Percentiles rank a stretch among this genome's conserved stretches.
These are phyloP conservation scores for Leavenworthia alabamica DNA, from an alignment of 345 rosid genomes.

Conservation along the genomic window DNA sequence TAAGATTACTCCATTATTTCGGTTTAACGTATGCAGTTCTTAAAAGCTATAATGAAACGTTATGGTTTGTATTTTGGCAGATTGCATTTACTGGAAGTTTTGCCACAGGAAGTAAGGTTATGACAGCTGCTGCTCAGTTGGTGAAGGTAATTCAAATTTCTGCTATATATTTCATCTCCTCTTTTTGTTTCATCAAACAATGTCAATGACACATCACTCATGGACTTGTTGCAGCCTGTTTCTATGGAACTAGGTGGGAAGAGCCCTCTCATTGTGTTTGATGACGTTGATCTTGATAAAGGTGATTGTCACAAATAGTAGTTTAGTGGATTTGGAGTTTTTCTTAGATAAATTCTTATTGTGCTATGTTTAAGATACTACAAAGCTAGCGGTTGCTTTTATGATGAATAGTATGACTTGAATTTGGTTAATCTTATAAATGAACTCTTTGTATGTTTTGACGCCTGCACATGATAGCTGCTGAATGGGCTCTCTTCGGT, in stretches of 20 bases:
- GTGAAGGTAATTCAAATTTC: conserved; percentile 53
- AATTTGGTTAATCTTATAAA: background rate
- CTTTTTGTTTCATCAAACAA: background rate
- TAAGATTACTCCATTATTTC: background rate
- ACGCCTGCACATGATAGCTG: conserved; percentile 44
- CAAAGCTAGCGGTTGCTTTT: background rate
- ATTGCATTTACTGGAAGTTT: conserved; percentile 93
- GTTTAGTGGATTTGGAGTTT: background rate
- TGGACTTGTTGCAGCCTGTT: conserved; percentile 56
- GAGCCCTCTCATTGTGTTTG: conserved; percentile 87
- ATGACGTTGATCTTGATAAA: conserved; percentile 84
- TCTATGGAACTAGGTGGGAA: conserved; percentile 93
- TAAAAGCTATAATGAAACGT: conserved; percentile 7
- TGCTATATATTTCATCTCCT: background rate
- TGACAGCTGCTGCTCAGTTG: conserved; percentile 79
- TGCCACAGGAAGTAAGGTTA: conserved; percentile 76
- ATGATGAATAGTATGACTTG: background rate
- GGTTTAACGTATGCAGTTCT: background rate
- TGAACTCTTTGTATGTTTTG: conserved; percentile 9
- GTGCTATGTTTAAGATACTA: background rate
- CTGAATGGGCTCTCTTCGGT: conserved; percentile 81
- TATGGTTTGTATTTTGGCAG: conserved; percentile 35
- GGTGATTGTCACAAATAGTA: conserved; percentile 37
- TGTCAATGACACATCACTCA: background rate
- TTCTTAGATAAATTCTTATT: background rate